Percentiles rank a stretch among this genome's conserved stretches.
phyloP scores from a whole-genome alignment of 306 rosid genomes.

The Rosa persica region DNA sequence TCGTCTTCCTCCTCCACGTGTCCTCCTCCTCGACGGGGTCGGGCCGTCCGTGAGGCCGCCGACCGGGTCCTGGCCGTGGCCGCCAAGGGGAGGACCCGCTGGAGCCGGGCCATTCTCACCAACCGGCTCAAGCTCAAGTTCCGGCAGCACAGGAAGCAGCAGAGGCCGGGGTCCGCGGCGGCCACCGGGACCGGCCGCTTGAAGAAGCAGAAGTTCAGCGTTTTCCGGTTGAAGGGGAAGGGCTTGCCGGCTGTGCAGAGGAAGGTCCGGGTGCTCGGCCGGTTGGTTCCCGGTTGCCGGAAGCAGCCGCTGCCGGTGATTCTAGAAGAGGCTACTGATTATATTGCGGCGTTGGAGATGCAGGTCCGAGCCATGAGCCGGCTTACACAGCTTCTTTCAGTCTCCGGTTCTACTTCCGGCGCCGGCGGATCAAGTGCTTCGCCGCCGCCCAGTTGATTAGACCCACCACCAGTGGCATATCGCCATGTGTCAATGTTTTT shows the following conservation, averaged over 20 bases:
- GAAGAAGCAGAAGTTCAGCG: conserved; percentile 67
- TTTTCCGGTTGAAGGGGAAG: conserved; percentile 66
- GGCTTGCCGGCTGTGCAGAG: conserved; percentile 70
- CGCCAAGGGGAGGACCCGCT: conserved; percentile 78
- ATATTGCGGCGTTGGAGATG: conserved; percentile 92
- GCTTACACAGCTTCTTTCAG: conserved; percentile 58
- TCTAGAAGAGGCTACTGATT: conserved; percentile 81
- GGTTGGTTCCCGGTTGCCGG: conserved; percentile 94
- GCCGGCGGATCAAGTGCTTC: conserved; percentile 30
- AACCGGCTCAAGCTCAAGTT: conserved; percentile 75
- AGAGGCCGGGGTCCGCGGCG: conserved; percentile 26
- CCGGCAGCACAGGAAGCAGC: conserved; percentile 51
- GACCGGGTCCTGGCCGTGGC: conserved; percentile 77
- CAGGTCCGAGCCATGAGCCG: conserved; percentile 90
- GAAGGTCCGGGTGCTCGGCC: conserved; percentile 67
- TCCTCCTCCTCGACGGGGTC: conserved; percentile 43
- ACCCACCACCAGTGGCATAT: conserved; percentile 13
- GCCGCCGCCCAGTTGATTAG: conserved; percentile 48
- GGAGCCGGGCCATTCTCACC: conserved; percentile 89
- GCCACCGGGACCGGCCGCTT: conserved; percentile 34
- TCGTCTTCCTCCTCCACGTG: not conserved
- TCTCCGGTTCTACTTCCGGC: conserved; percentile 40
- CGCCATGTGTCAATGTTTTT: conserved; percentile 29
- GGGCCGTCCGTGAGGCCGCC: conserved; percentile 80
- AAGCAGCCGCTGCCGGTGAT: conserved; percentile 80